Evolutionary conservation across 352 stramenopile species (phyloP).

Genomic region (Phytophthora cryptogea): DNA sequence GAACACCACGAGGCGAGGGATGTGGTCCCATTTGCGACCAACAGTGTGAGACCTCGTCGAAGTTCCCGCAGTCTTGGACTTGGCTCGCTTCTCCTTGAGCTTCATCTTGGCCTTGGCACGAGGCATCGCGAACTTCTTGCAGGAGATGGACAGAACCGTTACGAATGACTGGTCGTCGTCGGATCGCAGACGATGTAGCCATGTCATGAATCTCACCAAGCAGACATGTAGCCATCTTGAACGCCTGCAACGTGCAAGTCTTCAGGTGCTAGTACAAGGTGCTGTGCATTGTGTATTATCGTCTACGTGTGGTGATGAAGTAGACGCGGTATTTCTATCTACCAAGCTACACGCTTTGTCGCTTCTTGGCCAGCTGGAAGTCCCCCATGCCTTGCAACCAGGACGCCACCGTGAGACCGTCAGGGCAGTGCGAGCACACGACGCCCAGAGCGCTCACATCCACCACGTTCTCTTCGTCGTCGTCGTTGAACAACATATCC

Average conservation of each 20-base stretch:
- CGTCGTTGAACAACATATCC: slow-evolving; percentile 97
- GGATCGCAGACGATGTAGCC: slow-evolving; percentile 1
- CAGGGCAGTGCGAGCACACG: slow-evolving; percentile 70
- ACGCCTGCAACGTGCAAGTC: too few species aligned
- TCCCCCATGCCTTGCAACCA: slow-evolving; percentile 74
- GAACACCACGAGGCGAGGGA: slow-evolving; percentile 71
- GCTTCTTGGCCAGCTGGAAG: slow-evolving; percentile 58
- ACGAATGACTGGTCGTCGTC: slow-evolving; percentile 6
- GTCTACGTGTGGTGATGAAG: slow-evolving; percentile 3
- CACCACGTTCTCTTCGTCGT: slow-evolving; percentile 79
- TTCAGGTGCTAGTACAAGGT: background rate
- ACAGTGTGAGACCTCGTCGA: background rate
- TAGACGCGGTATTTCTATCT: background rate
- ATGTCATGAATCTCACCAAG: background rate
- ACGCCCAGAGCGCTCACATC: slow-evolving; percentile 71
- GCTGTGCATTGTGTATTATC: background rate
- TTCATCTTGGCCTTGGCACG: slow-evolving; percentile 30
- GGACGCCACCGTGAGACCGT: slow-evolving; percentile 64
- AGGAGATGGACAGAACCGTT: slow-evolving; percentile 8
- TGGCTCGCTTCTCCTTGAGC: slow-evolving; percentile 27
- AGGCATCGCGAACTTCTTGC: slow-evolving; percentile 11
- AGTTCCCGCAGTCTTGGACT: slow-evolving; percentile 11
- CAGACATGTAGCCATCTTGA: slow-evolving; percentile 1
- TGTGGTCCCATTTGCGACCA: slow-evolving; percentile 52
- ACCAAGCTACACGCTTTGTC: slow-evolving; percentile 5